Base-by-base conservation (phyloP, 2,329 filamentous ascomycete genomes). In the Fusarium papillatum region DNA sequence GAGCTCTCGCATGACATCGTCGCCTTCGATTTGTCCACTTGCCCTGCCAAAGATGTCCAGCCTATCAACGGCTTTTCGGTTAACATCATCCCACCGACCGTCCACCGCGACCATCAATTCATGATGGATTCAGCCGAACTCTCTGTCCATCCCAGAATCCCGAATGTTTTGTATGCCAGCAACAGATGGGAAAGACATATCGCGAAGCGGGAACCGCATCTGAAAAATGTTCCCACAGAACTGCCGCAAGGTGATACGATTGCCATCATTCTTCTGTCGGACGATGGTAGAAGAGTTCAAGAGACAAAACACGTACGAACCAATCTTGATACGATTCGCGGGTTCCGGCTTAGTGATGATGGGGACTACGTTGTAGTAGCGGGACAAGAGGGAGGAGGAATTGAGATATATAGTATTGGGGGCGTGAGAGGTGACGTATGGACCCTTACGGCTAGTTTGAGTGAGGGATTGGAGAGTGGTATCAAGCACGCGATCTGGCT, bases 131-230 rank as follows among this genome's bases (percentile, higher is more conserved):
- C 63, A 3, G 34, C 63, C 10, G 63, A 66, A n/a, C 16, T 66
- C 16, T 57, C 46, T 9, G 5, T 6, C 17, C 48, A 66, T 8
- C 64, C 64, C 36, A 66, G 31, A 14, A 66, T 66, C 34, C 36
- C 38, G 7, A 66, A 66, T 24, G 48, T 66, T 4, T 55, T 66
- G 17, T 66, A 66, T 14, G 64, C 36, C 5, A 66, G 64, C 19
- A 66, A 66, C 38, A 59, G 64, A 16, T 66, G 64, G 64, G 64
- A 66, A 19, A 57, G 24, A 38, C 64, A 66, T 24, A 66, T 66
- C 13, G 64, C 64, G 0, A 34, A 66, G 36, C 64, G 64, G 7
- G 64, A 66, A 7, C 26, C 64, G n/a, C 48, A 57, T 59, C 19
- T 66, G 22, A 1, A 59, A 13, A 59, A 59, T 19, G 64, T 66